Percentiles rank a stretch among this genome's conserved stretches.
These are phyloP conservation scores for Xylaria sp. DNA, from an alignment of 2,329 filamentous ascomycete species.

Conservation along the genomic window DNA sequence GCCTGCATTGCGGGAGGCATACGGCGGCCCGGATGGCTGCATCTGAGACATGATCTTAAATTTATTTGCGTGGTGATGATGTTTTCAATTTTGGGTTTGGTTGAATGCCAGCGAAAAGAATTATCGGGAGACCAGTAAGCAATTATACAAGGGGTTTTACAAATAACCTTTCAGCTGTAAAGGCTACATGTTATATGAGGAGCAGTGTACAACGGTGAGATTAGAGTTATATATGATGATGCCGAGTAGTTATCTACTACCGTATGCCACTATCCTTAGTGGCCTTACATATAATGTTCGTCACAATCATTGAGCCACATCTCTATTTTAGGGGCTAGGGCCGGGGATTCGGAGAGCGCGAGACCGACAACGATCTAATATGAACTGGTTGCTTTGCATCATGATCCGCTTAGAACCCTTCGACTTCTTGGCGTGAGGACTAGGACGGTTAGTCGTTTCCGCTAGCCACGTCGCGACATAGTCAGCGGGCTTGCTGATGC, in stretches of 20 bases:
- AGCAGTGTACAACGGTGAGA: too few relatives aligned
- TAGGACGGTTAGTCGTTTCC: background rate
- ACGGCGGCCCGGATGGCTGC: slow-evolving; percentile 51
- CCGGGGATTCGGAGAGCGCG: slow-evolving; percentile 15
- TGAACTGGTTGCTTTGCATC: slow-evolving; percentile 3
- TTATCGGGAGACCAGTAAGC: too few relatives aligned
- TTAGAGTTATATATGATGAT: too few relatives aligned
- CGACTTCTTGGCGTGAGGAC: background rate
- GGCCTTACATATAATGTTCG: background rate
- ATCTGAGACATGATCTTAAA: slow-evolving; percentile 38
- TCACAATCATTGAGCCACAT: too few relatives aligned
- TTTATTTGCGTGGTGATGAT: background rate
- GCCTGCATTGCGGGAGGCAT: slow-evolving; percentile 56
- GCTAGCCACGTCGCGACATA: background rate
- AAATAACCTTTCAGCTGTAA: background rate
- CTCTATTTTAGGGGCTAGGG: background rate
- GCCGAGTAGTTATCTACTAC: background rate
- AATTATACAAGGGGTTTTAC: too few relatives aligned
- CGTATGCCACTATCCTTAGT: too few relatives aligned
- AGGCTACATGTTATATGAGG: too few relatives aligned
- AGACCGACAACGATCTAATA: slow-evolving; percentile 8
- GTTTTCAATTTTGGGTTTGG: background rate
- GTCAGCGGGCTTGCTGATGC: background rate
- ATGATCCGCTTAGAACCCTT: slow-evolving; percentile 1
- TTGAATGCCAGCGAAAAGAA: too few relatives aligned